These are phyloP conservation scores for Aspergillus ellipticus DNA, from an alignment of 495 filamentous ascomycete genomes.

Conservation along the genomic window DNA sequence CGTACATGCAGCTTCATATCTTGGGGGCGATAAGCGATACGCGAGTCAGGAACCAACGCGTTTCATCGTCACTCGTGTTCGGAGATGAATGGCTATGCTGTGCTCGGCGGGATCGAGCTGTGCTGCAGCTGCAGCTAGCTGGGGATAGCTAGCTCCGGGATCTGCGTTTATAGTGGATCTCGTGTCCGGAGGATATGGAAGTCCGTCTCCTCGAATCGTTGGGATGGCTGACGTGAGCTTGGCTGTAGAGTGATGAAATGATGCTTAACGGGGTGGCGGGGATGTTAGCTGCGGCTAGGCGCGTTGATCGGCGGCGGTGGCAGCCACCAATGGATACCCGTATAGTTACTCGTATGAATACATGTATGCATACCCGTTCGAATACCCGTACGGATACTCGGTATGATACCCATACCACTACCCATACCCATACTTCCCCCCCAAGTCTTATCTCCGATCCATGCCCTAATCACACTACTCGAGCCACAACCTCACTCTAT, in stretches of 20 bases:
- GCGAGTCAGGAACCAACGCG: neutral
- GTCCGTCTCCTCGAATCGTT: neutral
- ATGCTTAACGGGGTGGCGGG: neutral
- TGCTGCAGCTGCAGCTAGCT: neutral
- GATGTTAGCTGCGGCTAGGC: neutral
- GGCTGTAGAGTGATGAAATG: neutral
- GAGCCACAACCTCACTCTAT: too few relatives aligned
- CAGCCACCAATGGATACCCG: too few relatives aligned
- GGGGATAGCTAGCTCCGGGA: neutral
- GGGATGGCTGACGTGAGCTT: neutral
- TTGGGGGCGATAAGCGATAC: too few relatives aligned
- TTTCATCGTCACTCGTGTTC: neutral
- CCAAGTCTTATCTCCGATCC: too few relatives aligned
- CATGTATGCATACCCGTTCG: too few relatives aligned
- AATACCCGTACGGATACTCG: too few relatives aligned
- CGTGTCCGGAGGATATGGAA: neutral
- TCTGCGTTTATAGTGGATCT: neutral
- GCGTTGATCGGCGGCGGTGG: too few relatives aligned
- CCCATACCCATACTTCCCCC: too few relatives aligned
- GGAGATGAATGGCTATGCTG: neutral
- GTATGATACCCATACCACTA: too few relatives aligned
- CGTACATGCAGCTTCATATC: too few relatives aligned
- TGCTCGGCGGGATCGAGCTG: neutral
- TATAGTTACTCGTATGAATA: too few relatives aligned
- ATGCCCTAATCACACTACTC: too few relatives aligned